Base-by-base conservation (phyloP, 23 red algal species). In the Gracilaria vermiculophylla region DNA sequence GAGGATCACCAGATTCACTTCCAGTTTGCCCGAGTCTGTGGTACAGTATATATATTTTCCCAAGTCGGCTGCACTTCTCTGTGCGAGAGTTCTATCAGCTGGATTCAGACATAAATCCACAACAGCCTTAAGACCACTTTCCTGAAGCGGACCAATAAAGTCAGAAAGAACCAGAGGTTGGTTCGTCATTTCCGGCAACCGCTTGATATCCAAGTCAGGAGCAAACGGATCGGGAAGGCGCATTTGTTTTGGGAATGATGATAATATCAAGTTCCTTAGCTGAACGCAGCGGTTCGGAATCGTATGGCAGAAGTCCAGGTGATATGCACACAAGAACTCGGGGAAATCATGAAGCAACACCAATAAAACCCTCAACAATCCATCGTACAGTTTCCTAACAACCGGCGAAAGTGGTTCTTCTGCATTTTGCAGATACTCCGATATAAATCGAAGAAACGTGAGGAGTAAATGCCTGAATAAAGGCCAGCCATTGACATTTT, bases 311-410 rank as follows among this genome's bases (percentile, higher is more conserved):
- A 99, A 77, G 8, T 84, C 81, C 77, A 92, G 76, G 47, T 93
- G 87, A 70, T 92, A 94, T 27, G 86, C 93, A 62, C 92, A 94
- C 2, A 99, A 50, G 33, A 99, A 93, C 79, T 99, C 97, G 15
- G 97, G 97, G 71, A 99, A 95, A 87, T 99, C 97, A 44, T 99
- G 97, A 27, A 99, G 79, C 10, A 99, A 34, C 32, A 96, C 94
- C 9, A 99, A 55, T 16, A 99, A 42, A 54, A 95, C 40, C 32
- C 97, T 85, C 40, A 99, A 53, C 28, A 88, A 57, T n/a, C 97
- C 97, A 25, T 85, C 60, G 67, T 96, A 99, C 20, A 99, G 83
- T 14, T 57, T 79, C 39, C 94, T 76, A 31, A 99, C 78, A 12
- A 78, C 73, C 9, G 70, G 56, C 1, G 89, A 57, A 24, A 98